These are phyloP conservation scores for Cryptococcus sp. DNA, from an alignment of 1,284 basidiomycete species.

Conservation along the genomic window DNA sequence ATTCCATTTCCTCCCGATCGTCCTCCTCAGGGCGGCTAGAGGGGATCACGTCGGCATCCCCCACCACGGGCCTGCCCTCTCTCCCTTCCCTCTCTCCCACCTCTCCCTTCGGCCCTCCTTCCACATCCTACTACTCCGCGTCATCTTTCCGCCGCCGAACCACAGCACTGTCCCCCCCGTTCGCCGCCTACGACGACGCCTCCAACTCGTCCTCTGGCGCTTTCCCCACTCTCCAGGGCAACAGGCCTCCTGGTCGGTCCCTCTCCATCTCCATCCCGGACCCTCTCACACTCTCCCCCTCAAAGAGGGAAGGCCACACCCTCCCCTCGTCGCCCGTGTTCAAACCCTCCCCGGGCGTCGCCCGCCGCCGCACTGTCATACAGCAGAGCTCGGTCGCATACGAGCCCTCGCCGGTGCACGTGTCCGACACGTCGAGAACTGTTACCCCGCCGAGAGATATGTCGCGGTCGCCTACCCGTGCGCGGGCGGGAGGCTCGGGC, in stretches of 20 bases:
- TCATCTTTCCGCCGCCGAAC: conserved; percentile 1
- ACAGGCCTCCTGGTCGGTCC: conserved; percentile 22
- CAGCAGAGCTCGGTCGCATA: conserved; percentile 12
- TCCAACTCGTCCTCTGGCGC: not conserved
- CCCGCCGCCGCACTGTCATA: conserved; percentile 37
- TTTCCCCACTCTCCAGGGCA: conserved; percentile 1
- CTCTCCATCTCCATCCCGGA: conserved; percentile 32
- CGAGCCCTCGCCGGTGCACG: conserved; percentile 10
- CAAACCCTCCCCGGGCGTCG: conserved; percentile 30
- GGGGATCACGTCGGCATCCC: conserved; percentile 10
- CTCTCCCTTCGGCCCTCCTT: conserved; percentile 24
- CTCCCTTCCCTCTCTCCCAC: conserved; percentile 30
- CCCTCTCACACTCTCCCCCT: conserved; percentile 12
- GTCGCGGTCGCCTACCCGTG: conserved; percentile 8
- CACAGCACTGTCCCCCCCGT: not conserved
- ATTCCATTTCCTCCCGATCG: conserved; percentile 13
- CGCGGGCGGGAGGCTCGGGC: not conserved
- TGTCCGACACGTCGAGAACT: conserved; percentile 6
- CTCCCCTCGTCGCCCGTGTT: conserved; percentile 26
- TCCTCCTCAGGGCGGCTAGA: conserved; percentile 6
- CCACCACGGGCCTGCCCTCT: conserved; percentile 23
- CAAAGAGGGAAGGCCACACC: conserved; percentile 9
- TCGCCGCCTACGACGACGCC: too few species aligned
- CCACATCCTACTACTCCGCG: conserved; percentile 8
- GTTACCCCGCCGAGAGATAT: conserved; percentile 9